A percentile compares a stretch with the other conserved stretches of the same genome.
These are phyloP conservation scores for Sporisorium graminicola DNA, from an alignment of 1,284 basidiomycete species.

Conservation along the genomic window DNA sequence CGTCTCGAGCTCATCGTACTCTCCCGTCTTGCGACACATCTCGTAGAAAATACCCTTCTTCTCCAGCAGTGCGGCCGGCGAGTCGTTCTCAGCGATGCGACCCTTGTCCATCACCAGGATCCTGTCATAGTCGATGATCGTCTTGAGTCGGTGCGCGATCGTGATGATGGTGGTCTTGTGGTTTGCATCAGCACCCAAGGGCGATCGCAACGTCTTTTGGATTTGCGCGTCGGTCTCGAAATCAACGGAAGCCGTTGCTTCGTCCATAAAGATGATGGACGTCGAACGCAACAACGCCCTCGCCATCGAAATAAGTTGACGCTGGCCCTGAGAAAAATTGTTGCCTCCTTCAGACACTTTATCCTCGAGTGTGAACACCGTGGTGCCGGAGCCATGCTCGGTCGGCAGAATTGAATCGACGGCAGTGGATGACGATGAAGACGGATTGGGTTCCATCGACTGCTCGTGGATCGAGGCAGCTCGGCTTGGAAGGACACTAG, in stretches of 20 bases:
- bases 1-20: conserved; percentile 44
- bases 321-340: conserved; percentile 66
- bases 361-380: conserved; percentile 44
- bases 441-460: conserved; percentile 6
- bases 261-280: conserved; percentile 67
- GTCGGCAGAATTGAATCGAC: conserved; percentile 16
- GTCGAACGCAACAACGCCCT: conserved; percentile 61
- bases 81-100: conserved; percentile 72
- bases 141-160: conserved; percentile 77
- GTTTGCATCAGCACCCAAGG: conserved; percentile 17
- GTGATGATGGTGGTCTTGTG: conserved; percentile 79
- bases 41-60: conserved; percentile 49
- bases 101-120: conserved; percentile 73
- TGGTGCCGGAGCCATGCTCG: background rate
- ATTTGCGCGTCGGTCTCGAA: conserved; percentile 72
- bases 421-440: conserved; percentile 19
- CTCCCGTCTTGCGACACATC: conserved; percentile 58
- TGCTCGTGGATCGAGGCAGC: conserved; percentile 23
- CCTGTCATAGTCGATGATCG: conserved; percentile 70
- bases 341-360: conserved; percentile 62
- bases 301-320: conserved; percentile 66
- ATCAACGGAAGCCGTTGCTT: conserved; percentile 67
- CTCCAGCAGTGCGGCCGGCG: conserved; percentile 71
- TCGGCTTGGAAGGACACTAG: conserved; percentile 27
- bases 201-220: conserved; percentile 79